phyloP scores from a whole-genome alignment of 2,329 filamentous ascomycete species.

The Herpotrichia juniperi region DNA sequence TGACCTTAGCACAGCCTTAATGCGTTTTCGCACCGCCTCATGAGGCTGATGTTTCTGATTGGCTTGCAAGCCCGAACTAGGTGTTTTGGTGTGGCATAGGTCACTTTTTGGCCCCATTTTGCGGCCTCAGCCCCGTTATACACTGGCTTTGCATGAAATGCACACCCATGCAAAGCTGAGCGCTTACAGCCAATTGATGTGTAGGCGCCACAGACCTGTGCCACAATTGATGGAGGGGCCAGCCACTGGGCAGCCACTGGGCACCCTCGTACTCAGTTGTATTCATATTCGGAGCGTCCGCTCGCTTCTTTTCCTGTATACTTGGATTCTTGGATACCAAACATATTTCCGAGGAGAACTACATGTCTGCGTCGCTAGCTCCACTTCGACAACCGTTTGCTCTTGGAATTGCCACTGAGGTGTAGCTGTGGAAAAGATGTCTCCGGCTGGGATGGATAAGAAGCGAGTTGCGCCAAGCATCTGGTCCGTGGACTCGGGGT shows the following conservation, averaged over 20 bases:
- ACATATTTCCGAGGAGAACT: too few species aligned
- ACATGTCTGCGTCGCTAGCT: too few species aligned
- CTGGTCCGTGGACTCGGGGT: slow-evolving; percentile 43
- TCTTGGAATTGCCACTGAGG: slow-evolving; percentile 2
- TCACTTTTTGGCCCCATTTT: slow-evolving; percentile 3
- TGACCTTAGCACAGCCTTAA: background rate
- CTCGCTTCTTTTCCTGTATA: slow-evolving; percentile 1
- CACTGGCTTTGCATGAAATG: slow-evolving; percentile 7
- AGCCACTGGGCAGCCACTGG: too few species aligned
- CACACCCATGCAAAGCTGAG: slow-evolving; percentile 12
- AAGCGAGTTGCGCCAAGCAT: slow-evolving; percentile 34
- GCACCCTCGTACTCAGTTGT: slow-evolving; percentile 28
- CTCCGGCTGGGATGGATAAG: slow-evolving; percentile 22
- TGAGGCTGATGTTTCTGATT: background rate
- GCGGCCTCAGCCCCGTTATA: slow-evolving; percentile 23
- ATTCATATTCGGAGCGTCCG: slow-evolving; percentile 10
- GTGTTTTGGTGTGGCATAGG: background rate
- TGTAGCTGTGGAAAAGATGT: slow-evolving; percentile 15
- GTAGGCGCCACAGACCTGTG: slow-evolving; percentile 14
- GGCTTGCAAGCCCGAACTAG: background rate
- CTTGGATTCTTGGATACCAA: slow-evolving; percentile 2
- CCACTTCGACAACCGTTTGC: background rate
- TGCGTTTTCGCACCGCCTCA: background rate
- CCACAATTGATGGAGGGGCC: slow-evolving; percentile 2
- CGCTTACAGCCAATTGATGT: slow-evolving; percentile 15